A percentile compares a stretch with the other conserved stretches of the same genome.
Evolutionary conservation across 768 basidiomycete genomes (phyloP).

Genomic region (Suillus cothurnatus): DNA sequence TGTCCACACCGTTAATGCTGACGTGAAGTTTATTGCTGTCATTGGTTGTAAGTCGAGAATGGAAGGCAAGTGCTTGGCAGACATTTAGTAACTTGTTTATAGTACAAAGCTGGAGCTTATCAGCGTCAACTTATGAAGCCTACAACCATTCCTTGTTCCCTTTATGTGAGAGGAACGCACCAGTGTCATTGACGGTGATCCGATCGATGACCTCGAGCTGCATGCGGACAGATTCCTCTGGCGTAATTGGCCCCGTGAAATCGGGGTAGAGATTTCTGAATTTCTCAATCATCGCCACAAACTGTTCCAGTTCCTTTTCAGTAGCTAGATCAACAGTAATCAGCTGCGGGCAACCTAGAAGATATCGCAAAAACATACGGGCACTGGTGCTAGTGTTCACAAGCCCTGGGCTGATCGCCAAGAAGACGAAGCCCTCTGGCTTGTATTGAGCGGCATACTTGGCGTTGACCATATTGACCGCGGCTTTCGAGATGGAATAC

Average conservation of each 20-base stretch:
- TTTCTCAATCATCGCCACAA: slow-evolving; percentile 11
- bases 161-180: slow-evolving; percentile 25
- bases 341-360: slow-evolving; percentile 2
- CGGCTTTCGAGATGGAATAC: slow-evolving; percentile 42
- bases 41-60: not conserved
- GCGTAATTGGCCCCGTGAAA: slow-evolving; percentile 23
- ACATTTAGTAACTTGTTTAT: not conserved
- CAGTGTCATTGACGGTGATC: slow-evolving; percentile 16
- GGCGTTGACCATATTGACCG: slow-evolving; percentile 37
- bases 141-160: slow-evolving; percentile 29
- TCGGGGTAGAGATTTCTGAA: slow-evolving; percentile 16
- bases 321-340: slow-evolving; percentile 9
- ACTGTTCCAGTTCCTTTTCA: slow-evolving; percentile 8
- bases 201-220: slow-evolving; percentile 20
- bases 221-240: slow-evolving; percentile 17
- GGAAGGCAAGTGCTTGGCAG: not conserved
- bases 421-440: slow-evolving; percentile 37
- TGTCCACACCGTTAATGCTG: slow-evolving; percentile 1
- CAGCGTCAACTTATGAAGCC: not conserved
- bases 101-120: not conserved
- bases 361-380: slow-evolving; percentile 4
- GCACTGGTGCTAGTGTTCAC: slow-evolving; percentile 24
- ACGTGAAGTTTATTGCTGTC: not conserved
- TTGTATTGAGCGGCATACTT: slow-evolving; percentile 38
- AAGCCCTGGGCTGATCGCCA: slow-evolving; percentile 40